Evolutionary conservation across 2,329 filamentous ascomycete genomes (phyloP).

Genomic region (Colletotrichum sp.): DNA sequence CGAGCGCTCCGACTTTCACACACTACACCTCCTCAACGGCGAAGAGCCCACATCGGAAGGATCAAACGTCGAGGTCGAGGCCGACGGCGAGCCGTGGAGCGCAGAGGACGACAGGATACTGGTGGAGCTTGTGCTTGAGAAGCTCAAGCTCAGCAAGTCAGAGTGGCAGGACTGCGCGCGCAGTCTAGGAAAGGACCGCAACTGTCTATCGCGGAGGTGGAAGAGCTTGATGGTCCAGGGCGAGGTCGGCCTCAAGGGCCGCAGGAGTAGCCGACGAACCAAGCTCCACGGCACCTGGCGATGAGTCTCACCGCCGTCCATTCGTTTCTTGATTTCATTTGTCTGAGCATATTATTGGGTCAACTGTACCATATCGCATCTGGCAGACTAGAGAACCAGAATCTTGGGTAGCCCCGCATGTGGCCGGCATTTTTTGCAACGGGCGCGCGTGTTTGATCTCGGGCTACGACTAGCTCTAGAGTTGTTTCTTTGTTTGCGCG

Average conservation of each 20-base stretch:
- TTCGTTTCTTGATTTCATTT: neutral
- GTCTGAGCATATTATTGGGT: neutral
- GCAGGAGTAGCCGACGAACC: slow-evolving; percentile 45
- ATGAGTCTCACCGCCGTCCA: slow-evolving; percentile 26
- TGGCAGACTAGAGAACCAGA: neutral
- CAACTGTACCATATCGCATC: neutral
- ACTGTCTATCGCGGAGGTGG: slow-evolving; percentile 64
- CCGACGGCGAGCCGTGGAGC: slow-evolving; percentile 59
- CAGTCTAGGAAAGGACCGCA: slow-evolving; percentile 64
- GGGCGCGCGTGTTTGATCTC: neutral
- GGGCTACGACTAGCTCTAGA: neutral
- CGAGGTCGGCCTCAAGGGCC: slow-evolving; percentile 62
- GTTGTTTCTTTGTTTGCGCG: neutral
- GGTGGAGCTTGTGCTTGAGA: slow-evolving; percentile 71
- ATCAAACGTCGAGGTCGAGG: slow-evolving; percentile 47
- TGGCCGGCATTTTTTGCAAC: neutral
- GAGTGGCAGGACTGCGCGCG: slow-evolving; percentile 73
- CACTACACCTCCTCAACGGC: slow-evolving; percentile 42
- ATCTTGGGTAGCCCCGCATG: neutral
- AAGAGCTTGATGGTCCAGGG: slow-evolving; percentile 65
- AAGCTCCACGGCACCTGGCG: slow-evolving; percentile 63
- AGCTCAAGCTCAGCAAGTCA: slow-evolving; percentile 66
- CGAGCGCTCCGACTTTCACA: slow-evolving; percentile 63
- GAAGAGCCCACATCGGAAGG: slow-evolving; percentile 29
- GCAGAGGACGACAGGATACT: slow-evolving; percentile 68